Conservation (phyloP, 495 filamentous ascomycete species). For the Penicillium crystallinum region DNA sequence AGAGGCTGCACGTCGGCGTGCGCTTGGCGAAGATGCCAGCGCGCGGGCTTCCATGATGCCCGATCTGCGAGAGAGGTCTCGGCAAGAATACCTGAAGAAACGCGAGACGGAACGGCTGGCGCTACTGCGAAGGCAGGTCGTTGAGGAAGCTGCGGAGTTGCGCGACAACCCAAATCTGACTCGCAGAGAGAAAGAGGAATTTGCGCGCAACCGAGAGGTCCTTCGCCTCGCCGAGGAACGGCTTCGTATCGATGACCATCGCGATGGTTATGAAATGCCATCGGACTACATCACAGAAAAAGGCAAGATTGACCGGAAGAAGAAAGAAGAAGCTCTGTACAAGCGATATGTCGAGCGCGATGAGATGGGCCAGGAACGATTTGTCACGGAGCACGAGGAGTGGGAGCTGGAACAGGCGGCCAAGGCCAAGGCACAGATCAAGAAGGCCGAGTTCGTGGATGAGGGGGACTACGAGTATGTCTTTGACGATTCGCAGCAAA, state of each 20-base stretch:
- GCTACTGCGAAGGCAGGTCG: slow-evolving; percentile 83
- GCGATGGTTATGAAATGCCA: slow-evolving; percentile 90
- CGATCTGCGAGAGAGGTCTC: slow-evolving; percentile 73
- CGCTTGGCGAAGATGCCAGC: slow-evolving; percentile 59
- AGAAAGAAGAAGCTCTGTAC: slow-evolving; percentile 86
- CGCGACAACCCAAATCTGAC: slow-evolving; percentile 70
- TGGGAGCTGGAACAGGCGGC: slow-evolving; percentile 90
- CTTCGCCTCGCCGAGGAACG: slow-evolving; percentile 85
- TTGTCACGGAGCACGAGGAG: slow-evolving; percentile 90
- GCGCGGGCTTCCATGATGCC: slow-evolving; percentile 61
- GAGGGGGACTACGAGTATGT: slow-evolving; percentile 92
- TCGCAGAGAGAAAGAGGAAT: slow-evolving; percentile 79
- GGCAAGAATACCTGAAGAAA: slow-evolving; percentile 93
- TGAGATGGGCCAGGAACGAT: slow-evolving; percentile 81
- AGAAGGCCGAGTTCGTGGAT: slow-evolving; percentile 66
- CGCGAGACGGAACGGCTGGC: slow-evolving; percentile 80
- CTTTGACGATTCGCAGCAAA: slow-evolving; percentile 82
- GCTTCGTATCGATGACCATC: slow-evolving; percentile 81
- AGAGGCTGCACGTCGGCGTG: slow-evolving; percentile 53
- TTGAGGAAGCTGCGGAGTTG: slow-evolving; percentile 80
- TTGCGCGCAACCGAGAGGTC: slow-evolving; percentile 82
- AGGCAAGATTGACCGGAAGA: slow-evolving; percentile 82
- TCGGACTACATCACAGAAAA: slow-evolving; percentile 93
- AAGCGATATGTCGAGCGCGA: slow-evolving; percentile 87
- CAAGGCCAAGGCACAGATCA: slow-evolving; percentile 85